Evolutionary conservation across 2,329 filamentous ascomycete genomes (phyloP).

Genomic region (Malbranchea cinnamomea): DNA sequence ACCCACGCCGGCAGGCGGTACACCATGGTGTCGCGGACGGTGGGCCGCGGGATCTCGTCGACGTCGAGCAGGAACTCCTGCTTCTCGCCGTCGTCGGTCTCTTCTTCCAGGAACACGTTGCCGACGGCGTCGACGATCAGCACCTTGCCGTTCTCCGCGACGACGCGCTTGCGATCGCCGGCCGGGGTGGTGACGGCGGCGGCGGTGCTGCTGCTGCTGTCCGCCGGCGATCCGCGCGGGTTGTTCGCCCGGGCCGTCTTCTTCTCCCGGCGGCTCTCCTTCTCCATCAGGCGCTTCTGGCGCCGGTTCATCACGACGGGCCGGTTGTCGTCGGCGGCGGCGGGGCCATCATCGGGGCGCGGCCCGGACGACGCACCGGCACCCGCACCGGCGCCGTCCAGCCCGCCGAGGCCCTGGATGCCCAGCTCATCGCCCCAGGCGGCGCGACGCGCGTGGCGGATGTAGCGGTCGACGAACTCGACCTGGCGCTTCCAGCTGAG

Average conservation of each 20-base stretch:
- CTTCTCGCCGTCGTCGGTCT: slow-evolving; percentile 70
- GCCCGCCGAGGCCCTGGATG: slow-evolving; percentile 50
- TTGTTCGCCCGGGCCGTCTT: slow-evolving; percentile 28
- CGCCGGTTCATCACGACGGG: slow-evolving; percentile 59
- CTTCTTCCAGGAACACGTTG: slow-evolving; percentile 88
- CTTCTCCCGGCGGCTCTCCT: slow-evolving; percentile 55
- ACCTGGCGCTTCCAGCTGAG: slow-evolving; percentile 80
- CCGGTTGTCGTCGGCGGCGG: slow-evolving; percentile 30
- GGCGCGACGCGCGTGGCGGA: slow-evolving; percentile 70
- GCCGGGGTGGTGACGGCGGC: slow-evolving; percentile 30
- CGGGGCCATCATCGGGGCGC: slow-evolving; percentile 30
- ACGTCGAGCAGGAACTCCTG: slow-evolving; percentile 81
- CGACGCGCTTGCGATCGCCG: slow-evolving; percentile 71
- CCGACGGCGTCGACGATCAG: slow-evolving; percentile 83
- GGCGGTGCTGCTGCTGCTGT: slow-evolving; percentile 22
- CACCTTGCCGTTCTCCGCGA: slow-evolving; percentile 89
- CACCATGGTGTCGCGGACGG: slow-evolving; percentile 67
- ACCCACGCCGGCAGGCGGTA: slow-evolving; percentile 62
- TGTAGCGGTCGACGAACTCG: slow-evolving; percentile 84
- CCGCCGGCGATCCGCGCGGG: slow-evolving; percentile 9
- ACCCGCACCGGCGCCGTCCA: slow-evolving; percentile 31
- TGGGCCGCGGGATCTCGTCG: slow-evolving; percentile 64
- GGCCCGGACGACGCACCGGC: slow-evolving; percentile 17
- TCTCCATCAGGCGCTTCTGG: slow-evolving; percentile 79
- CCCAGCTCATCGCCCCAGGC: slow-evolving; percentile 77